Evolutionary conservation across 169 alveolate genomes (phyloP).

Genomic region (Neospora caninum): DNA sequence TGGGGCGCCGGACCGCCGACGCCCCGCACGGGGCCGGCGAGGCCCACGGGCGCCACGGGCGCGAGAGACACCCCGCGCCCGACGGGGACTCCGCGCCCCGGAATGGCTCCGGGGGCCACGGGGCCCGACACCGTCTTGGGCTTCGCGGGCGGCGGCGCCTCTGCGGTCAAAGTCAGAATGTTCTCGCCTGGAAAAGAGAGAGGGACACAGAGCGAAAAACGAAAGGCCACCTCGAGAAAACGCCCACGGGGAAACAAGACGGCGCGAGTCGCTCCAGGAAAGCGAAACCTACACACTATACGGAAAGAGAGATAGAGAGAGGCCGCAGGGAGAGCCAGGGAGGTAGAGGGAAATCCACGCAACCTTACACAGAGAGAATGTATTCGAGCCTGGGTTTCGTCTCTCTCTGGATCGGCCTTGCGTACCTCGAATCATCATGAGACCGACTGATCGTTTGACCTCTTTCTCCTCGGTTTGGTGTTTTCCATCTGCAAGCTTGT

Average conservation of each 20-base stretch:
- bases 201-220: not conserved
- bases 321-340: no score
- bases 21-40: constrained; percentile 70
- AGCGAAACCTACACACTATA: no score
- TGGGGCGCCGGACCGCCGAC: constrained; percentile 69
- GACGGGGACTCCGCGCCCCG: constrained; percentile 53
- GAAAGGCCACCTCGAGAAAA: no score
- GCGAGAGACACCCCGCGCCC: constrained; percentile 55
- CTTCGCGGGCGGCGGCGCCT: constrained; percentile 89
- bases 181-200: constrained; percentile 88
- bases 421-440: constrained; percentile 92
- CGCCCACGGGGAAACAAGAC: no score
- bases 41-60: constrained; percentile 57
- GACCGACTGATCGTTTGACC: constrained; percentile 95
- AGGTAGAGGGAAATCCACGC: no score
- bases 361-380: no score
- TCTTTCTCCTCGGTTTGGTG: constrained; percentile 80
- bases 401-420: no score
- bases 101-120: constrained; percentile 39
- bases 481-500: constrained; percentile 46
- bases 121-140: constrained; percentile 45
- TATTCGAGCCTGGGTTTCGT: no score
- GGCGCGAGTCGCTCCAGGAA: no score
- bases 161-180: constrained; percentile 96
- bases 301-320: no score